These are phyloP conservation scores for Fusarium abutilonis DNA, from an alignment of 2,329 filamentous ascomycete species.

Conservation along the genomic window DNA sequence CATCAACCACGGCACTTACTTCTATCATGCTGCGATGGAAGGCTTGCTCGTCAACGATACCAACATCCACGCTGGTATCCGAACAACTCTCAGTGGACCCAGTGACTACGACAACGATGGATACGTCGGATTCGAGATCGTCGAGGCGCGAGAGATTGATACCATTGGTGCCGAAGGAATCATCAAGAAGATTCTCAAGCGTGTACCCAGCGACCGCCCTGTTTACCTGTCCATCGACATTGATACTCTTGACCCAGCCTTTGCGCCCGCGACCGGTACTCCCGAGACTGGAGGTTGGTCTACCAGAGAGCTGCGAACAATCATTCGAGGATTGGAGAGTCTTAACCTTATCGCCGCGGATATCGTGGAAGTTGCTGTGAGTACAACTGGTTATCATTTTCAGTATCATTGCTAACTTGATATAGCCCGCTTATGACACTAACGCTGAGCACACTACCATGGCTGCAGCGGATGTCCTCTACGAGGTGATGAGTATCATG, in stretches of 20 bases:
- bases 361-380: constrained; percentile 71
- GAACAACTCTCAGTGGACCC: constrained; percentile 76
- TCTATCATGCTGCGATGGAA: constrained; percentile 83
- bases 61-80: constrained; percentile 88
- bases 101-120: constrained; percentile 78
- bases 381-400: background rate
- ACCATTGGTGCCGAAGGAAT: constrained; percentile 72
- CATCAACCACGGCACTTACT: constrained; percentile 91
- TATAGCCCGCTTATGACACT: constrained; percentile 73
- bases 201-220: constrained; percentile 77
- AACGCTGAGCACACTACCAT: constrained; percentile 79
- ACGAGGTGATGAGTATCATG: constrained; percentile 84
- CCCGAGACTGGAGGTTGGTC: constrained; percentile 82
- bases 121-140: constrained; percentile 83
- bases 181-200: constrained; percentile 78
- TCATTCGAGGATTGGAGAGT: constrained; percentile 73
- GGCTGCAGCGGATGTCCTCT: constrained; percentile 75
- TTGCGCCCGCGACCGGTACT: constrained; percentile 78
- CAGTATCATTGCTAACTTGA: background rate
- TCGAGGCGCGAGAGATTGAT: constrained; percentile 68
- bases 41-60: constrained; percentile 82
- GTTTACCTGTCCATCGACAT: constrained; percentile 88
- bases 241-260: constrained; percentile 84
- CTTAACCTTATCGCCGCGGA: constrained; percentile 76
- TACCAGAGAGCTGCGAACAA: constrained; percentile 76